phyloP scores from a whole-genome alignment of 345 rosid genomes.

The Rhodomyrtus tomentosa region DNA sequence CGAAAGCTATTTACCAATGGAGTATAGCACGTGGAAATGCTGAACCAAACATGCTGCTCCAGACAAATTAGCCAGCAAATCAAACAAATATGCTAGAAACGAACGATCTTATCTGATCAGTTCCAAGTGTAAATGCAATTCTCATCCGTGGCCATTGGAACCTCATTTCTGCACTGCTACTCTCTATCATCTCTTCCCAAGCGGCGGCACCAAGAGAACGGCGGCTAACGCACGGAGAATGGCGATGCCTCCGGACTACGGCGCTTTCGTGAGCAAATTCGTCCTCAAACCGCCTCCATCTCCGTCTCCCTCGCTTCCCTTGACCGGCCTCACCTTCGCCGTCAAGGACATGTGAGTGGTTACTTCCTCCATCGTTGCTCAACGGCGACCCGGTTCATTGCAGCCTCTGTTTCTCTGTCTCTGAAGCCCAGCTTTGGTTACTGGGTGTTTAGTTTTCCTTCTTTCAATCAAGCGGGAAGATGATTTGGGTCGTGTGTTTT shows the following conservation, averaged over 20 bases:
- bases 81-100: no score
- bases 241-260: constrained; percentile 45
- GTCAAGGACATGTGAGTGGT: constrained; percentile 70
- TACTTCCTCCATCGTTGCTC: not conserved
- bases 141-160: not conserved
- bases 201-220: not conserved
- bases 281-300: constrained; percentile 36
- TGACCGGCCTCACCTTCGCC: constrained; percentile 63
- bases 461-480: not conserved
- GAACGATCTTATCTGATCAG: no score
- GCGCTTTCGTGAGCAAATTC: constrained; percentile 82
- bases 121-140: no score
- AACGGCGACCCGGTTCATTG: not conserved
- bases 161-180: not conserved
- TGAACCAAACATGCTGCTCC: no score
- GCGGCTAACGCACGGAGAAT: not conserved
- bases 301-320: constrained; percentile 35
- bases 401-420: not conserved
- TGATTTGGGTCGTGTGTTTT: not conserved
- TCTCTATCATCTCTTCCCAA: not conserved
- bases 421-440: not conserved
- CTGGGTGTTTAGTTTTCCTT: not conserved
- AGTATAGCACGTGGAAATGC: no score
- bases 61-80: no score
- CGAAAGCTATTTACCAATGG: no score